phyloP scores from a whole-genome alignment of 495 filamentous ascomycete genomes.

The Filosporella fistucella region DNA sequence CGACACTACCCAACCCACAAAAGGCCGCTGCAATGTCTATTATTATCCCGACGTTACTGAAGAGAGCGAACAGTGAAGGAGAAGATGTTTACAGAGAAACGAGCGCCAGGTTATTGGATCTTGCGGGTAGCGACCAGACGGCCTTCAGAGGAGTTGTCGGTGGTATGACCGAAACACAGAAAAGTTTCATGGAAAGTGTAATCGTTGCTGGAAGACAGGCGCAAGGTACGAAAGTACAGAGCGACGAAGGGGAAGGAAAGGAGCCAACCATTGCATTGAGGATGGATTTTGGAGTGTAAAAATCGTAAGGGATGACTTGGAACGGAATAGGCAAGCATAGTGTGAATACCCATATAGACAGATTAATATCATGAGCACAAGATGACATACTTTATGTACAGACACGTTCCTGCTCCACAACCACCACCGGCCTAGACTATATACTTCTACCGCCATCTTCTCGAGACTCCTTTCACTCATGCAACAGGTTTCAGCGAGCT shows the following conservation, averaged over 20 bases:
- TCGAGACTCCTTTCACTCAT: too few relatives aligned
- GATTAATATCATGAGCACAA: too few relatives aligned
- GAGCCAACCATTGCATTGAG: conserved; percentile 89
- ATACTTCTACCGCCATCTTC: too few relatives aligned
- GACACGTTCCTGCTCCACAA: too few relatives aligned
- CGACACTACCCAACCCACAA: conserved; percentile 44
- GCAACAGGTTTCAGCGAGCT: too few relatives aligned
- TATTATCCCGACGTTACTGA: conserved; percentile 74
- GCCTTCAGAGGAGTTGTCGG: conserved; percentile 74
- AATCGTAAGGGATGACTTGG: not conserved
- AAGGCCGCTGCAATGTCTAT: conserved; percentile 62
- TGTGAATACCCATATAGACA: too few relatives aligned
- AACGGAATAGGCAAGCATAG: too few relatives aligned
- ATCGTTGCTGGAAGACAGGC: conserved; percentile 53
- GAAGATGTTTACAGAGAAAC: conserved; percentile 62
- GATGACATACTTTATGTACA: too few relatives aligned
- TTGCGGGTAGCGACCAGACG: conserved; percentile 68
- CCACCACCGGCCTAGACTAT: too few relatives aligned
- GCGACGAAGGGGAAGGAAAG: conserved; percentile 38
- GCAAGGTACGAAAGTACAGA: conserved; percentile 26
- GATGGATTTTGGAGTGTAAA: conserved; percentile 70
- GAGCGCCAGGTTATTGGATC: conserved; percentile 68
- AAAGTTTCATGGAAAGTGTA: conserved; percentile 76
- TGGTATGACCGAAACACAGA: conserved; percentile 65
- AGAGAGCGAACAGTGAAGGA: conserved; percentile 54